Evolutionary conservation across 208 protist species (phyloP).

Genomic region (Acanthamoeba rhysodes): DNA sequence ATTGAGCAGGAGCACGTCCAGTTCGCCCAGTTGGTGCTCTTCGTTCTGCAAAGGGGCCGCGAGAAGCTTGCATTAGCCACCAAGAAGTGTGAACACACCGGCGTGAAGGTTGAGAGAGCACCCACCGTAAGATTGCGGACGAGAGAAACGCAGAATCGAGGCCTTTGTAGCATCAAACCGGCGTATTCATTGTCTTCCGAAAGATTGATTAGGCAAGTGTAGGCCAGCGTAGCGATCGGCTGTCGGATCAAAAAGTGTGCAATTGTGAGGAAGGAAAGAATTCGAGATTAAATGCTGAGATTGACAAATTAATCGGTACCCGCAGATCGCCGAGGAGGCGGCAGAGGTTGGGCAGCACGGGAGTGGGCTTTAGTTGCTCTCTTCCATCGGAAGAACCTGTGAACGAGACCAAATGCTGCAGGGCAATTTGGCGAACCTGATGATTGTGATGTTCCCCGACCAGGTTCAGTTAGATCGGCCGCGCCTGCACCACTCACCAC

Average conservation of each 20-base stretch:
- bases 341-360: conserved; percentile 51
- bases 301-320: background rate
- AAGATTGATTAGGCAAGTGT: conserved; percentile 75
- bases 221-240: conserved; percentile 63
- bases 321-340: conserved; percentile 56
- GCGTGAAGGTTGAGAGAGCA: background rate
- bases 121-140: conserved; percentile 59
- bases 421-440: conserved; percentile 70
- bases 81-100: background rate
- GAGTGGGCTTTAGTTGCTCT: background rate
- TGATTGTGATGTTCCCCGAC: background rate
- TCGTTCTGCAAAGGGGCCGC: background rate
- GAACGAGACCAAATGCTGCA: conserved; percentile 54
- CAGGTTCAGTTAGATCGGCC: too few relatives aligned
- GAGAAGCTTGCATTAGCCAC: background rate
- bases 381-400: conserved; percentile 55
- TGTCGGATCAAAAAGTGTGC: background rate
- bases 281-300: background rate
- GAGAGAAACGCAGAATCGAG: conserved; percentile 22
- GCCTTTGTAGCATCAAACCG: background rate
- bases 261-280: background rate
- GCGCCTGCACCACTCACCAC: background rate
- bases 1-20: conserved; percentile 53
- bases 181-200: conserved; percentile 70
- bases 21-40: conserved; percentile 70